Evolutionary conservation across 306 rosid species (phyloP).

Genomic region (Cicer cuneatum): DNA sequence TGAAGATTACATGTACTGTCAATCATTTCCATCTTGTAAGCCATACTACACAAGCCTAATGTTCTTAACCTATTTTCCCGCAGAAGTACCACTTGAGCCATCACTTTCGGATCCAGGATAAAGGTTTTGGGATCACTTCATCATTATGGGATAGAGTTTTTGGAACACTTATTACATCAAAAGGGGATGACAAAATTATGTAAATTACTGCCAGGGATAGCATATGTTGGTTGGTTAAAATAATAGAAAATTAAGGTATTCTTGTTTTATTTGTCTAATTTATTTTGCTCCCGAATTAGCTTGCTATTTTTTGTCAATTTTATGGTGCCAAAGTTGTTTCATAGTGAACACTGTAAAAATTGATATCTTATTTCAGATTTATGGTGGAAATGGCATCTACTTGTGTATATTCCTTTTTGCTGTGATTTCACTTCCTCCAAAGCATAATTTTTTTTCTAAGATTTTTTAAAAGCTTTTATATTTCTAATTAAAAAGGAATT

Average conservation of each 20-base stretch:
- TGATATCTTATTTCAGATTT: conserved; percentile 36
- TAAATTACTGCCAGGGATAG: conserved; percentile 47
- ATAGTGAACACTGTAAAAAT: conserved; percentile 41
- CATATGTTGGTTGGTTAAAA: conserved; percentile 49
- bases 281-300: conserved; percentile 42
- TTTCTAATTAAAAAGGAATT: not conserved
- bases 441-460: not conserved
- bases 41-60: conserved; percentile 7
- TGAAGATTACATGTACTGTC: not conserved
- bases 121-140: conserved; percentile 93
- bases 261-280: conserved; percentile 43
- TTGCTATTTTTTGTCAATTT: conserved; percentile 52
- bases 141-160: conserved; percentile 85
- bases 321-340: conserved; percentile 44
- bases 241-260: conserved; percentile 47
- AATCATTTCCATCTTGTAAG: not conserved
- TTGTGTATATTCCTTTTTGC: conserved; percentile 36
- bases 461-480: not conserved
- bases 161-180: conserved; percentile 82
- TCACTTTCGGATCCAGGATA: conserved; percentile 84
- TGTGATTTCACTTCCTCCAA: not conserved
- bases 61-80: conserved; percentile 34
- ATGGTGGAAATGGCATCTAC: conserved; percentile 31
- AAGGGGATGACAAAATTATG: conserved; percentile 59
- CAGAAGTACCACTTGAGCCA: conserved; percentile 95